phyloP scores from a whole-genome alignment of 352 stramenopile species.

The Phytophthora niederhauseri region DNA sequence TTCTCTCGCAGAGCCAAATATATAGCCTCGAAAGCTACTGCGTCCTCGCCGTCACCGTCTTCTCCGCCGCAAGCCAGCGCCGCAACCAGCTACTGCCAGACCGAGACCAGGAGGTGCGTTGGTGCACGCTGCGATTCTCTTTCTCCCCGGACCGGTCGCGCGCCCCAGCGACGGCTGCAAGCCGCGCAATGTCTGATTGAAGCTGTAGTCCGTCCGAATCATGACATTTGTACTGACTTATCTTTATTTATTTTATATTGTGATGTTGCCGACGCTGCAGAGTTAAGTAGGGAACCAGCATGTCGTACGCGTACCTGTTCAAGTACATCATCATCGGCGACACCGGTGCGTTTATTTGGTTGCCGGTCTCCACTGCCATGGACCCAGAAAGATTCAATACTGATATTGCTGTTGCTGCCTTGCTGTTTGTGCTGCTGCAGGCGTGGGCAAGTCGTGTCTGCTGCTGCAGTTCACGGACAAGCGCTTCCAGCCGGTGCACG shows the following conservation, averaged over 20 bases:
- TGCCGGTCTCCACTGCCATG: neutral
- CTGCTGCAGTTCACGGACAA: slow-evolving; percentile 99
- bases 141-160: neutral
- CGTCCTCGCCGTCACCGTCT: neutral
- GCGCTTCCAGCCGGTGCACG: slow-evolving; percentile 99
- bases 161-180: neutral
- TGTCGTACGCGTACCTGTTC: slow-evolving; percentile 97
- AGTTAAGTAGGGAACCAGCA: slow-evolving; percentile 29
- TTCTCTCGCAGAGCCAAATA: slow-evolving; percentile 24
- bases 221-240: neutral
- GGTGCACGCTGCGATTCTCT: neutral
- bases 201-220: neutral
- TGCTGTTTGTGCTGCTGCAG: slow-evolving; percentile 53
- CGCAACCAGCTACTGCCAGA: slow-evolving; percentile 12
- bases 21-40: neutral
- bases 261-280: neutral
- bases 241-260: slow-evolving; percentile 1
- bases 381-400: neutral
- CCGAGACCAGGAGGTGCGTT: slow-evolving; percentile 21
- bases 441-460: slow-evolving; percentile 99
- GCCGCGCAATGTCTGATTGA: slow-evolving; percentile 7
- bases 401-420: slow-evolving; percentile 2
- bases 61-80: slow-evolving; percentile 7
- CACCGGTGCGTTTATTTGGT: slow-evolving; percentile 83
- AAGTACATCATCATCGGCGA: slow-evolving; percentile 99